Base-by-base conservation (phyloP, 73 alveolate species). In the Stentor coeruleus region DNA sequence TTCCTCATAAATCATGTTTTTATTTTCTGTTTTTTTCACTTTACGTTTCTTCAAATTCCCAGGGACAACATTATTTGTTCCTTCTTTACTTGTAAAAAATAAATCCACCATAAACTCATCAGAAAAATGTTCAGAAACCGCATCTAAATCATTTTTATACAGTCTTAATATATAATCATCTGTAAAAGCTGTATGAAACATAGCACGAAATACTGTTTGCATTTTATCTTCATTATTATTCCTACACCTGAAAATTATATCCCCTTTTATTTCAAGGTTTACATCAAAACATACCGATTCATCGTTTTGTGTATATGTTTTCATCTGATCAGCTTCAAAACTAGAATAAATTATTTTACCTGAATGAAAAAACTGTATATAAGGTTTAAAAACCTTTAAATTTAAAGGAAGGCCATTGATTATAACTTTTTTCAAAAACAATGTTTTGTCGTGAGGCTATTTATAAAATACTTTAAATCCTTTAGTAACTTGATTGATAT, bases 101-200 rank as follows among this genome's bases (percentile, higher is more conserved):
- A 66, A 66, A 33, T 66, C 79, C 20, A 66, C 49, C 79, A 66
- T 66, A 40, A 66, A 66, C 20, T 66, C 79, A 0, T 66, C 79
- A 1, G 40, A 26, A 66, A 66, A 66, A 1, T 31, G 49, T 33
- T 66, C 79, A 26, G n/a, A 40, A 66, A 40, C 14, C 0, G 1
- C n/a, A 66, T 66, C 79, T 1, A 66, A 33, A 40, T 66, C 79
- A 0, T 20, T 20, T 40, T 66, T 66, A 26, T 20, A 20, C n/a
- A 66, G 33, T 11, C 79, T 20, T 33, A 66, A 11, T 20, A 11
- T 20, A 2, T 28, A 20, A 31, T 66, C 79, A 2, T 31, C 37
- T 66, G 37, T 15, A 66, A 66, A 66, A 1, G 79, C 79, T 28
- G 79, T 26, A 40, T 66, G 36, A 33, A 66, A 66, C 79, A 66